Evolutionary conservation across 805 yeast species (phyloP), one percentile per base, ranked within the genome.

Genomic region (Sugiyamaella mastotermitis): DNA sequence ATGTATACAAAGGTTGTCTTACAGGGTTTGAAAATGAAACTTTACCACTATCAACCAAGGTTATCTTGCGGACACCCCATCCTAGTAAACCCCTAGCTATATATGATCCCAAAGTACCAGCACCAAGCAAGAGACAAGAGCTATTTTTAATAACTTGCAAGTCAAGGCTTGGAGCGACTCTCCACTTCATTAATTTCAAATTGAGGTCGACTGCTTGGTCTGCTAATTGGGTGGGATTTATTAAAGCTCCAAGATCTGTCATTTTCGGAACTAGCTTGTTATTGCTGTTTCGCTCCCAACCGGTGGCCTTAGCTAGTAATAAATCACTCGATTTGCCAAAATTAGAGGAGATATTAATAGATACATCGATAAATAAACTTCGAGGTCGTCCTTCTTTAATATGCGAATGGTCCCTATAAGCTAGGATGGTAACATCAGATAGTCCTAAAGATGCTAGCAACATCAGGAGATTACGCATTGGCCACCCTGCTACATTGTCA

Each of bases 1-100:
- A 90, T 15, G 68, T 71, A 59, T 78, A 92, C 16, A 92, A 60
- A 0, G 97, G 90, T 51, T 92, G 99, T 36, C 99, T 68, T 0
- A 92, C 98, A 0, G 98, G 98, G 51, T 92, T 92, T 7, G 95
- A 84, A 60, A 78, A 86, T 3, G 97, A 86, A 0, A 94, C 86
- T 17, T 72, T 66, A 2, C 97, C 94, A 57, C 76, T 85, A 58
- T 92, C 99, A 2, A 92, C 90, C 60, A 92, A 78, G 0, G 96
- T 82, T 14, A 92, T 80, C 24, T 76, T 67, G 32, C 85, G 65
- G 0, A 88, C 88, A 3, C 98, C 98, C 98, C 98, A 92, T 1
- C 94, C 97, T 58, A 92, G 57, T 20, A 92, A 61, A 0, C 83
- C 81, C 39, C 99, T 68, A 0, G 94, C 73, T 4, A 92, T 90